Evolutionary conservation across 2,329 filamentous ascomycete species (phyloP), one percentile per base, ranked within the genome.

Genomic region (Chaetoscypha palmicola): DNA sequence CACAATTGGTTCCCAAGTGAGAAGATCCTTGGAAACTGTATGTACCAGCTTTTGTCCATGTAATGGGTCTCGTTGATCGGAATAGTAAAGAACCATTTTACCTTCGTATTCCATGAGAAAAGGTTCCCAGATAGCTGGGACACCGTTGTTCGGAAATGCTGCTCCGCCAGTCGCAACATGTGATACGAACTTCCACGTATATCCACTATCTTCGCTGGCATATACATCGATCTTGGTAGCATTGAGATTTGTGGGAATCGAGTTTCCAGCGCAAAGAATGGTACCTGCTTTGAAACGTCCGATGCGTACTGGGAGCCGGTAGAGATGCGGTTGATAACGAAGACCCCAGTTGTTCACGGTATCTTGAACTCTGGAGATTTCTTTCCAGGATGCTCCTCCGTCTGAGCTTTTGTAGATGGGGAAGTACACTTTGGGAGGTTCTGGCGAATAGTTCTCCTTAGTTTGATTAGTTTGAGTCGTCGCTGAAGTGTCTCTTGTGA

Each of bases 71-170:
- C 82, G 73, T 59, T 86, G 83, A 61, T 86, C 83, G 1, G 81
- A 79, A 66, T 86, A 86, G 68, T 83, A 86, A 54, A 73, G 67
- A 26, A 86, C 71, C 14, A 86, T 64, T 40, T 75, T 67, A 41
- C 74, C 69, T 44, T 82, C 64, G 59, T 79, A 71, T 34, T 72
- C 66, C 60, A 77, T 58, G 32, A 86, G 63, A 60, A 82, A 85
- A 0, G 83, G 83, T 60, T 87, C 83, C 83, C 83, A 87, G 16
- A 87, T 77, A 0, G 81, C 79, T 0, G 79, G 82, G 28, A 78
- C 60, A 1, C 78, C 81, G 55, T 86, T 83, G 56, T 59, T 37
- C 14, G 76, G 71, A 2, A 81, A 74, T 0, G 67, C 55, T 2
- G 81, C 79, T 36, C 70, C 69, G 24, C 82, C 83, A 1, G 67